Percentiles rank a stretch among this genome's conserved stretches.
These are phyloP conservation scores for Hibiscus tridactylites DNA, from an alignment of 345 rosid genomes.

Conservation along the genomic window DNA sequence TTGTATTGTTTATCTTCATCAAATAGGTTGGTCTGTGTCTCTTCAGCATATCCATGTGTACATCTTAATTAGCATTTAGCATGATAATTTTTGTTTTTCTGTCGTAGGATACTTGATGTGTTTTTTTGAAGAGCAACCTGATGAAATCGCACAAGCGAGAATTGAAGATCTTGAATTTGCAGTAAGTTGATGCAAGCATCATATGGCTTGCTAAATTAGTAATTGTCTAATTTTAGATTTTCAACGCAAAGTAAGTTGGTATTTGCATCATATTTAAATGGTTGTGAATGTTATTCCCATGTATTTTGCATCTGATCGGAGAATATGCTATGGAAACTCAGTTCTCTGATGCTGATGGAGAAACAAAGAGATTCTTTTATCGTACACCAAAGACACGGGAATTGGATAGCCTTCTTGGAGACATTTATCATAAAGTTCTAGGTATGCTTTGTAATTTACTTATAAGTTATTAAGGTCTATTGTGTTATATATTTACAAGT, in stretches of 20 bases:
- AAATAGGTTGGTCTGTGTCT: conserved; percentile 59
- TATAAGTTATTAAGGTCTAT: not conserved
- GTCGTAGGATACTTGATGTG: conserved; percentile 80
- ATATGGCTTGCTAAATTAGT: not conserved
- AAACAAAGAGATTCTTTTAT: conserved; percentile 66
- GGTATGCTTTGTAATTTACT: conserved; percentile 29
- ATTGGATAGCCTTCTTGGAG: conserved; percentile 82
- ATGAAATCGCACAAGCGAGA: conserved; percentile 39
- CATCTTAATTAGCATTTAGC: not conserved
- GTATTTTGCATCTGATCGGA: not conserved
- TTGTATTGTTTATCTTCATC: conserved; percentile 68
- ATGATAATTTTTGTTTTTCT: conserved; percentile 1
- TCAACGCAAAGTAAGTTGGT: conserved; percentile 17
- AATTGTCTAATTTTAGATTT: not conserved
- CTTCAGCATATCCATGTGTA: not conserved
- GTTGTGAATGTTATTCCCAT: not conserved
- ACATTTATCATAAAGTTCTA: conserved; percentile 85
- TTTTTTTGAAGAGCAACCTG: conserved; percentile 65
- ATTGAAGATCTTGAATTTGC: conserved; percentile 65
- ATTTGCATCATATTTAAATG: conserved; percentile 4
- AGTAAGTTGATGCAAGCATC: conserved; percentile 35
- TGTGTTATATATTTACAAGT: not conserved
- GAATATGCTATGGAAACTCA: conserved; percentile 21
- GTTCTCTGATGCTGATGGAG: conserved; percentile 75
- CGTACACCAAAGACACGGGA: conserved; percentile 84